Base-by-base conservation (phyloP, 805 yeast species). In the Monosporozyma unispora region DNA sequence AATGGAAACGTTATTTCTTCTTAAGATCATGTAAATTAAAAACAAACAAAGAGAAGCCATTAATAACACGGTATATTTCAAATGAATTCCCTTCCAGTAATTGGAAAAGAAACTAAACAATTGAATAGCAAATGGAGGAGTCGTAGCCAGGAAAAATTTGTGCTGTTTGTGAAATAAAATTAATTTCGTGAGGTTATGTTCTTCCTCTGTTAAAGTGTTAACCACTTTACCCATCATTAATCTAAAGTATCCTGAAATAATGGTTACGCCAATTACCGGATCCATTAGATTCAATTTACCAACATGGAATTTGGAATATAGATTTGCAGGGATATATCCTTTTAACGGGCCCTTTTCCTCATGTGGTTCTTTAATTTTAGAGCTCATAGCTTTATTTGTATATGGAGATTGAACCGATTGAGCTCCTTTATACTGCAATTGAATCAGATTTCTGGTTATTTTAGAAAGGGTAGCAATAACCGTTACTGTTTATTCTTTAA, bases 1-100 rank as follows among this genome's bases (percentile, higher is more conserved):
- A 1, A n/a, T 21, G 4, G 76, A 73, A 50, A 77, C 77, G 22
- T 49, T 52, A 2, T 52, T 47, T 48, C 57, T 55, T 44, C 63
- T 59, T 23, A 57, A 29, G 1, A 51, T 46, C 19, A 62, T 2
- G 60, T 50, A 2, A 21, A 21, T 21, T 14, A 29, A 14, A 25
- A 44, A 29, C 39, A 44, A 21, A 19, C 25, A 19, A 28, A 52
- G 10, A 1, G 60, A 53, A 6, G 52, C 49, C 11, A 51, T 40
- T 0, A 21, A n/a, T 25, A 60, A 46, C 4, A 58, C 50, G 10
- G 52, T n/a, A 18, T 29, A 35, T 31, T 38, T 38, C 11, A 28
- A 33, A 9, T n/a, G 25, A n/a, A 31, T n/a, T 4, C 28, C 37
- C 14, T 21, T 27, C 37, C 44, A 44, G 18, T 41, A 41, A 25